phyloP scores from a whole-genome alignment of 2,329 filamentous ascomycete species.

The Lojkania enalia region DNA sequence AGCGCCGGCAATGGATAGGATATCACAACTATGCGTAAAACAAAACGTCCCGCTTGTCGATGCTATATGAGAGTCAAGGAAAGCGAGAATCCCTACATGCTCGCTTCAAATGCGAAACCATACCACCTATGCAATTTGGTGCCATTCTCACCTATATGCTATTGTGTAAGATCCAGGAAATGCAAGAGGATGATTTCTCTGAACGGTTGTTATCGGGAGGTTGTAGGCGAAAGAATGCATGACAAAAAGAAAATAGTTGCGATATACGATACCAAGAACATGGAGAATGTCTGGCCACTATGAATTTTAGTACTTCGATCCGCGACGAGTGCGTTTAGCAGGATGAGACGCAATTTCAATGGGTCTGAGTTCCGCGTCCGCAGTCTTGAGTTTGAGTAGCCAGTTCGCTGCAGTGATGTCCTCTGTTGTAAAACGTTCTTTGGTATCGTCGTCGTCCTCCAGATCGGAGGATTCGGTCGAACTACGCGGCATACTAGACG shows the following conservation, averaged over 20 bases:
- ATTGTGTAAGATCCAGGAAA: too few relatives aligned
- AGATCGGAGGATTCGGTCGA: too few relatives aligned
- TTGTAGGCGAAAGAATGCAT: too few relatives aligned
- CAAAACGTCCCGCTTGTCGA: background rate
- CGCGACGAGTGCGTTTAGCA: slow-evolving; percentile 36
- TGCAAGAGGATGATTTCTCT: too few relatives aligned
- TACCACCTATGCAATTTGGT: slow-evolving; percentile 5
- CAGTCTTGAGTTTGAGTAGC: slow-evolving; percentile 37
- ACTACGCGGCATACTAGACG: too few relatives aligned
- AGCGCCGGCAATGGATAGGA: too few relatives aligned
- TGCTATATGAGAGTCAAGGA: slow-evolving; percentile 6
- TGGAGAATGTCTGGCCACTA: too few relatives aligned
- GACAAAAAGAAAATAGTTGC: too few relatives aligned
- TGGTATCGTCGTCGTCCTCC: background rate
- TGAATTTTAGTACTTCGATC: slow-evolving; percentile 21
- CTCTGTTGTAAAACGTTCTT: slow-evolving; percentile 3
- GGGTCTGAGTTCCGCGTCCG: slow-evolving; percentile 13
- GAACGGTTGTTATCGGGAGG: too few relatives aligned
- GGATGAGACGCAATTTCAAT: slow-evolving; percentile 17
- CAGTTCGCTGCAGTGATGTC: slow-evolving; percentile 44
- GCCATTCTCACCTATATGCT: background rate
- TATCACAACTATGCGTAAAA: slow-evolving; percentile 17
- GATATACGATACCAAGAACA: too few relatives aligned
- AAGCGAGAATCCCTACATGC: slow-evolving; percentile 18
- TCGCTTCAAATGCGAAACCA: slow-evolving; percentile 12